These are phyloP conservation scores for Cyclocybe aegerita DNA, from an alignment of 768 basidiomycete species.

Conservation along the genomic window DNA sequence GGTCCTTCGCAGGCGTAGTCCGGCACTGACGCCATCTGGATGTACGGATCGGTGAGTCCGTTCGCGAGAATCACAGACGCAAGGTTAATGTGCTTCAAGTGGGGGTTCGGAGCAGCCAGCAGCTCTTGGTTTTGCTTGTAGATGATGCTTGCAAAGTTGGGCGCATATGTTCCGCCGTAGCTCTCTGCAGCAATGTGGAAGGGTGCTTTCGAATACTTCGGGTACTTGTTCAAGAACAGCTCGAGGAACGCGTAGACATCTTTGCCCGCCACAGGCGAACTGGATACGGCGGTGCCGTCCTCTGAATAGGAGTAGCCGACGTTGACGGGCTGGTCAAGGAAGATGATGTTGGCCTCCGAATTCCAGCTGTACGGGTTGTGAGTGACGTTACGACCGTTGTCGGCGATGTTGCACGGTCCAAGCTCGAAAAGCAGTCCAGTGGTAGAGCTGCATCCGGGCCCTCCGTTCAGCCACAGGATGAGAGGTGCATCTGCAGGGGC, in stretches of 20 bases:
- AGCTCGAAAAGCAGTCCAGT: conserved; percentile 91
- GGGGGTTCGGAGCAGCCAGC: conserved; percentile 38
- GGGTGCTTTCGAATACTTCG: conserved; percentile 64
- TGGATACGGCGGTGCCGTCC: conserved; percentile 72
- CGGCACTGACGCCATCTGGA: conserved; percentile 68
- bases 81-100: conserved; percentile 75
- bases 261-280: conserved; percentile 81
- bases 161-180: conserved; percentile 78
- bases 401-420: conserved; percentile 78
- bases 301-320: conserved; percentile 90
- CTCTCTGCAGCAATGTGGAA: conserved; percentile 85
- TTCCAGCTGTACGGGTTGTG: conserved; percentile 88
- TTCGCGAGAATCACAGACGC: conserved; percentile 85
- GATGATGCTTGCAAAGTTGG: conserved; percentile 84
- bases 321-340: conserved; percentile 80
- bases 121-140: conserved; percentile 72
- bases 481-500: conserved; percentile 79
- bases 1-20: conserved; percentile 84
- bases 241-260: conserved; percentile 88
- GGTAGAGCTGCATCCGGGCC: conserved; percentile 69
- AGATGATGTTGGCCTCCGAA: conserved; percentile 70
- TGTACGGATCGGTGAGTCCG: conserved; percentile 80
- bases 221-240: conserved; percentile 76
- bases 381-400: conserved; percentile 69
- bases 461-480: conserved; percentile 89